phyloP scores from a whole-genome alignment of 1,284 basidiomycete species.

The Marasmius tenuissimus region DNA sequence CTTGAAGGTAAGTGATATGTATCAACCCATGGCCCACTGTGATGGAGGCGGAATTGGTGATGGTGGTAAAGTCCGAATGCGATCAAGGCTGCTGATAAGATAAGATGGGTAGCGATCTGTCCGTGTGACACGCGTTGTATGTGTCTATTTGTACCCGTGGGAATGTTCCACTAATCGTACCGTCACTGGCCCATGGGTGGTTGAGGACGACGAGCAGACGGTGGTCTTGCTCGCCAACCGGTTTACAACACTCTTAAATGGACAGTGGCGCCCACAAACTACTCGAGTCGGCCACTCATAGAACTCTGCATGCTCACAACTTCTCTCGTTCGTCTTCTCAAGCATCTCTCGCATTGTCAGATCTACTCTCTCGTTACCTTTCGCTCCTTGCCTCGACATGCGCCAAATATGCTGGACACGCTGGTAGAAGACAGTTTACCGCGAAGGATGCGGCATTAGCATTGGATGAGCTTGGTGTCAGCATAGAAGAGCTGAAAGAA shows the following conservation, averaged over 20 bases:
- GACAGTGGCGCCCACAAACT: conserved; percentile 45
- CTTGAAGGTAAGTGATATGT: too few species aligned
- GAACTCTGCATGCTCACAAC: conserved; percentile 71
- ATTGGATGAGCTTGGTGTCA: conserved; percentile 70
- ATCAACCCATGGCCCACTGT: too few species aligned
- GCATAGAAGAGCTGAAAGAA: conserved; percentile 64
- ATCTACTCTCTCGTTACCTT: conserved; percentile 71
- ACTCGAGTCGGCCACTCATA: conserved; percentile 64
- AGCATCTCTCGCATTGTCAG: conserved; percentile 66
- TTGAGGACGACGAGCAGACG: background rate
- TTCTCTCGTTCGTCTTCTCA: conserved; percentile 73
- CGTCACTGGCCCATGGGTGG: background rate
- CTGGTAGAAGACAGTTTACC: conserved; percentile 58
- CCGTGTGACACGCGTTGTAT: background rate
- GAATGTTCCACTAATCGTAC: background rate
- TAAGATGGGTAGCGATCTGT: too few species aligned
- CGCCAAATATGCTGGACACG: conserved; percentile 69
- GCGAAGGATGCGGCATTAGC: conserved; percentile 61
- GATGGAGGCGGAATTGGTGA: too few species aligned
- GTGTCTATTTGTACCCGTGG: background rate
- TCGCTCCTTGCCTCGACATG: conserved; percentile 60
- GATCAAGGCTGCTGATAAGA: background rate
- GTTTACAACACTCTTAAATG: conserved; percentile 50
- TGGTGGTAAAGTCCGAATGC: too few species aligned
- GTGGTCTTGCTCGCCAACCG: too few species aligned